Base-by-base conservation (phyloP, 805 yeast genomes). In the Wickerhamomyces canadensis region DNA sequence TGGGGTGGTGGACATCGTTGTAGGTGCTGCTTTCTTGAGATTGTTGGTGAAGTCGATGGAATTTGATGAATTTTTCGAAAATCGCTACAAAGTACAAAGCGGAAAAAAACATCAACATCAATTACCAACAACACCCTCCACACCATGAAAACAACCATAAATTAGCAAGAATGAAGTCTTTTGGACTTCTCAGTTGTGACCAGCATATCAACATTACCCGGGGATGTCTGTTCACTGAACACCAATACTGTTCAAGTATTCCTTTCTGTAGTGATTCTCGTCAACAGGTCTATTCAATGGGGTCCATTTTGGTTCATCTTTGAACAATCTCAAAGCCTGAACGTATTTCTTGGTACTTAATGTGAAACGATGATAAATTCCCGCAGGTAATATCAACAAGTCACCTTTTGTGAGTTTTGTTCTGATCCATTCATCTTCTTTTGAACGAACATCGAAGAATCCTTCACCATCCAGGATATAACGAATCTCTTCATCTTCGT, bases 241-340 rank as follows among this genome's bases (percentile, higher is more conserved):
- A 15, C 29, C 25, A 14, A 43, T 43, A 15, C 33, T 37, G 14
- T 57, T 44, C 27, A 78, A 38, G 47, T 80, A 80, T 33, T 68
- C 64, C 33, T 54, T 44, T 39, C 85, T 67, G 38, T 60, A 62
- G 12, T 51, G 38, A 45, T 75, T 72, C 6, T 57, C 54, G 38
- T 76, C 82, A 6, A 68, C 73, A 0, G 85, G 84, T 42, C 94
- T 74, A 54, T 77, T 75, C 52, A 84, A 73, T 8, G 96, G 95
- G 25, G 81, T 76, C 98, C 98, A 91, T 58, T 88, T 91, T 19
- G 98, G 98, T 64, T 89, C 96, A 50, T 87, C 96, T 59, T 87
- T 78, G 67, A 91, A 91, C 49, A 91, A 63, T 47, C 98, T 69
- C 52, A 84, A 58, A 4, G 98, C 95, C 41, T 74, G 73, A 48